Base-by-base conservation (phyloP, 2,329 filamentous ascomycete genomes). In the Dactylellina cionopaga region DNA sequence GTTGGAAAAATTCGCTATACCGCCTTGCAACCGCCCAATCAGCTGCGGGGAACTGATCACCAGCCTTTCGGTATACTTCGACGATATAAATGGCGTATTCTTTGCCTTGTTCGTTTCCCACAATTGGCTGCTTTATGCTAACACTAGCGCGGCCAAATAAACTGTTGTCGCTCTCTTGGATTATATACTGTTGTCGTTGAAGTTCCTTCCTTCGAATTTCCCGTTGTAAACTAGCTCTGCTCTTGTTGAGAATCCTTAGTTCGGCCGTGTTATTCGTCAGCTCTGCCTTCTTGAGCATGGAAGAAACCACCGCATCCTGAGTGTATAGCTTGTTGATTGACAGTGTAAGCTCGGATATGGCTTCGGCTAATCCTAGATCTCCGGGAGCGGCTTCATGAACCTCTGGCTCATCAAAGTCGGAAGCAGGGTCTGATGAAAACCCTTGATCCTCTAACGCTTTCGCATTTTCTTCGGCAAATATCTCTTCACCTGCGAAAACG, bases 161-260 rank as follows among this genome's bases (percentile, higher is more conserved):
- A 80, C 92, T 96, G 80, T 96, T 99, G 79, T 99, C 96, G 78
- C 92, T 97, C 81, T 99, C 95, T 80, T 99, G 95, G 5, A 98
- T 88, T 46, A 96, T 92, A 77, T 99, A 99, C 79, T 99, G 96
- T 80, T 96, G 95, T 56, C 93, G 87, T 79, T 99, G 95, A 78
- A 99, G 86, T 80, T 98, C 94, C 79, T 98, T 99, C 31, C 93
- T 88, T 64, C 92, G 87, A 60, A 98, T 92, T 80, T 99, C 95
- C 75, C 95, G 86, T 78, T 96, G 91, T 65, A 99, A 83, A 80
- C 95, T 99, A 29, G 92, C 89, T 80, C 95, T 96, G 0, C 92
- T 97, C 80, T 99, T 99, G 60, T 90, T 88, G 54, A 99, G 81
- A 74, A 99, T 98, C 31, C 95, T 87, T 56, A 99, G 80, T 80